phyloP scores from a whole-genome alignment of 2,329 filamentous ascomycete genomes.

The Fusarium buxicola region DNA sequence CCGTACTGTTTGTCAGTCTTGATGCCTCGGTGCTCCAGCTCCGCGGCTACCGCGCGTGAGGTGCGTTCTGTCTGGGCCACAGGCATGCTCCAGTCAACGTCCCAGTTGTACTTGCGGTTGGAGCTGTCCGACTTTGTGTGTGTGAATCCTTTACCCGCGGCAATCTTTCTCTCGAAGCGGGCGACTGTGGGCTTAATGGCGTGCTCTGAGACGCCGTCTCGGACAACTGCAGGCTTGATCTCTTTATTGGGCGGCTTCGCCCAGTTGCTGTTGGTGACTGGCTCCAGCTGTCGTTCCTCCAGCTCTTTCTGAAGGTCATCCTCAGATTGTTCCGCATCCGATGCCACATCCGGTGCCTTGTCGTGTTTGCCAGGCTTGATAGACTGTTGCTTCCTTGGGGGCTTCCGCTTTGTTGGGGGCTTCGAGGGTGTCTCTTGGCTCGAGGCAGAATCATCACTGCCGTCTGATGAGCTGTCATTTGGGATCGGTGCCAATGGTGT shows the following conservation, averaged over 20 bases:
- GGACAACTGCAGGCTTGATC: constrained; percentile 34
- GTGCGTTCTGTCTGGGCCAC: constrained; percentile 9
- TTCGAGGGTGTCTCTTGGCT: constrained; percentile 25
- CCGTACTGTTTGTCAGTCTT: constrained; percentile 26
- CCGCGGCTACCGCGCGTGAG: constrained; percentile 23
- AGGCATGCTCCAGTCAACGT: constrained; percentile 28
- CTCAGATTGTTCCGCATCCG: constrained; percentile 3
- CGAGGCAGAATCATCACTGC: constrained; percentile 14
- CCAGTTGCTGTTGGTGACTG: constrained; percentile 2
- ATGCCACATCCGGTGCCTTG: background rate
- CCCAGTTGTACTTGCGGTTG: constrained; percentile 27
- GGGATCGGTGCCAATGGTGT: constrained; percentile 9
- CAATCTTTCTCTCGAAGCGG: constrained; percentile 34
- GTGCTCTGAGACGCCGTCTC: constrained; percentile 41
- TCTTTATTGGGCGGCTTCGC: constrained; percentile 18
- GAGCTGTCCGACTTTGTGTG: background rate
- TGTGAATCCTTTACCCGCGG: constrained; percentile 23
- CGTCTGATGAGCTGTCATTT: background rate
- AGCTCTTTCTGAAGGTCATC: constrained; percentile 11
- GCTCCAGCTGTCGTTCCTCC: constrained; percentile 9
- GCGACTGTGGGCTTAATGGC: constrained; percentile 41
- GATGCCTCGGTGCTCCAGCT: constrained; percentile 32
- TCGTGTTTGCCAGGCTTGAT: background rate
- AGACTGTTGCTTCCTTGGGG: background rate
- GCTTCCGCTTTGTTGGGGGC: background rate